phyloP scores from a whole-genome alignment of 768 basidiomycete species.

The Mycena latifolia region DNA sequence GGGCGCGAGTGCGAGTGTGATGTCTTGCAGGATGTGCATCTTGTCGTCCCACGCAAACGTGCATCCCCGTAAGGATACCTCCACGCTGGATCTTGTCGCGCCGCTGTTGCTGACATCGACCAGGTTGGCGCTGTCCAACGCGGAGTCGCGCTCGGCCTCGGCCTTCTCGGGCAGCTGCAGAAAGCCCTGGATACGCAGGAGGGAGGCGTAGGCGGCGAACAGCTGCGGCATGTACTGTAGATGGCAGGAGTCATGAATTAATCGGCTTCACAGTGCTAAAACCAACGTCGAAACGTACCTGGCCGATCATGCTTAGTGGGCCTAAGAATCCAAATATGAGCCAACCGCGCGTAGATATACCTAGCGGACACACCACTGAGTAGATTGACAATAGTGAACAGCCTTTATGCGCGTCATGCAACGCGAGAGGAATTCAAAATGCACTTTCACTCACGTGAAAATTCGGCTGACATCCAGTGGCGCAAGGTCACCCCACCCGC shows the following conservation, averaged over 20 bases:
- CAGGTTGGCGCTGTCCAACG: not conserved
- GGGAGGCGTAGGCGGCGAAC: constrained; percentile 14
- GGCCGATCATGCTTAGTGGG: constrained; percentile 10
- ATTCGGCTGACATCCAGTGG: constrained; percentile 25
- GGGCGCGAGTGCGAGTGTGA: constrained; percentile 20
- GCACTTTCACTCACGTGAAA: constrained; percentile 16
- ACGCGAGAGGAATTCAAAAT: not conserved
- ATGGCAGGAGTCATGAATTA: constrained; percentile 7
- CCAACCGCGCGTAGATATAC: constrained; percentile 5
- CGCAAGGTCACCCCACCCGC: constrained; percentile 13
- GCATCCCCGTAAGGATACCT: constrained; percentile 19
- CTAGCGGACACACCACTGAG: constrained; percentile 12
- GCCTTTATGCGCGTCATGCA: not conserved
- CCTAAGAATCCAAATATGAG: constrained; percentile 13
- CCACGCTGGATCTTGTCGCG: not conserved
- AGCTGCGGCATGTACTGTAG: constrained; percentile 20
- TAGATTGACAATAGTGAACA: constrained; percentile 16
- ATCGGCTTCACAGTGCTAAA: constrained; percentile 6
- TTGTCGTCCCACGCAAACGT: constrained; percentile 30
- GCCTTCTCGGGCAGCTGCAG: constrained; percentile 24
- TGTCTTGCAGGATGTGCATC: constrained; percentile 7
- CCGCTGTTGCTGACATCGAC: constrained; percentile 6
- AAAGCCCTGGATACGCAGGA: constrained; percentile 17
- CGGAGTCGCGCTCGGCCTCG: not conserved
- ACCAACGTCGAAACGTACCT: constrained; percentile 7